These are phyloP conservation scores for Nakazawaea wyomingensis DNA, from an alignment of 805 yeast genomes.

Conservation along the genomic window DNA sequence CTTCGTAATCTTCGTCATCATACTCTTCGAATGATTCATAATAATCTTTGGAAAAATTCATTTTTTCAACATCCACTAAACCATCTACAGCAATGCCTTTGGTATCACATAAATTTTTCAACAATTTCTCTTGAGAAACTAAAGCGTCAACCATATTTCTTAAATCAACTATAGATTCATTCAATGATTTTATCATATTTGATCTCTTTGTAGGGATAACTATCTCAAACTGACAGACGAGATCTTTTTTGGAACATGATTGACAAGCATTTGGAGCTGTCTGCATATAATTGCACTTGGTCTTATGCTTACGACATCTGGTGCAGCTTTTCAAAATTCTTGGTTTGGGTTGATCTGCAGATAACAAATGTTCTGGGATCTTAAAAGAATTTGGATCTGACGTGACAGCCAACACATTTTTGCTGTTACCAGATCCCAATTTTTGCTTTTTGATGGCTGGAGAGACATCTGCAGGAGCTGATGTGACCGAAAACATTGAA, in stretches of 20 bases:
- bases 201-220: slow-evolving; percentile 49
- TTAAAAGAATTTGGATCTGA: slow-evolving; percentile 11
- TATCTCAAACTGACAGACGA: slow-evolving; percentile 49
- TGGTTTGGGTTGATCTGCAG: slow-evolving; percentile 28
- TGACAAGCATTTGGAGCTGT: slow-evolving; percentile 54
- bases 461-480: not conserved
- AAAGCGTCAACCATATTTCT: slow-evolving; percentile 24
- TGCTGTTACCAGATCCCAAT: not conserved
- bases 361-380: slow-evolving; percentile 12
- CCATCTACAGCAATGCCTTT: slow-evolving; percentile 27
- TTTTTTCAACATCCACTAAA: slow-evolving; percentile 20
- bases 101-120: slow-evolving; percentile 21
- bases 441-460: not conserved
- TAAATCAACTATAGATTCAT: slow-evolving; percentile 26
- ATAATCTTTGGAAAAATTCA: slow-evolving; percentile 6
- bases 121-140: slow-evolving; percentile 20
- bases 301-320: slow-evolving; percentile 61
- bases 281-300: slow-evolving; percentile 53
- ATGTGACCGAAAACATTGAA: not conserved
- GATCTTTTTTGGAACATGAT: slow-evolving; percentile 46
- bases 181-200: slow-evolving; percentile 30
- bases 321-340: slow-evolving; percentile 52
- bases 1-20: slow-evolving; percentile 11
- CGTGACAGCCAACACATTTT: slow-evolving; percentile 7
- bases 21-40: slow-evolving; percentile 4